Evolutionary conservation across 2,329 filamentous ascomycete genomes (phyloP).

Genomic region (Penicillium corylophilum): DNA sequence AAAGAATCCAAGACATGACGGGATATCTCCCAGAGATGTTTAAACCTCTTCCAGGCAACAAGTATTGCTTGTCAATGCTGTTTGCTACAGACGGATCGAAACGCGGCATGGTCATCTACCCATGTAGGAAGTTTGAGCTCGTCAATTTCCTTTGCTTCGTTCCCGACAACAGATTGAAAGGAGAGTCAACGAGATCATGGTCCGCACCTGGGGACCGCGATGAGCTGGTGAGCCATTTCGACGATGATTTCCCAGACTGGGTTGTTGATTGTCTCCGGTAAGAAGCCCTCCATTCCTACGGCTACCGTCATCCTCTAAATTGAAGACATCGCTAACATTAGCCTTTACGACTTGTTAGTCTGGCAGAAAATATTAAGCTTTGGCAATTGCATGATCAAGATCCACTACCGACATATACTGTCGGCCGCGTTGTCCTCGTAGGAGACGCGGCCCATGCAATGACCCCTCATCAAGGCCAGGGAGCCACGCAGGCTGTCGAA

Average conservation of each 20-base stretch:
- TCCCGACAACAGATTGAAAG: not conserved
- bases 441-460: slow-evolving; percentile 27
- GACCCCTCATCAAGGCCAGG: slow-evolving; percentile 23
- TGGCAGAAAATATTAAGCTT: slow-evolving; percentile 8
- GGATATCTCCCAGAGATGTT: not conserved
- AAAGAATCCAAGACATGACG: not conserved
- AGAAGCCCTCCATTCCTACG: not conserved
- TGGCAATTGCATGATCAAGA: slow-evolving; percentile 10
- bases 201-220: not conserved
- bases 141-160: not conserved
- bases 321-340: not conserved
- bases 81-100: not conserved
- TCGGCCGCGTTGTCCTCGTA: slow-evolving; percentile 18
- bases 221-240: not conserved
- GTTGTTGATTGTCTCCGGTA: not conserved
- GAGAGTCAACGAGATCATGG: not conserved
- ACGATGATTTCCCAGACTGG: not conserved
- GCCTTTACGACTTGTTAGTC: not conserved
- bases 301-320: too few species aligned
- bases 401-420: slow-evolving; percentile 16
- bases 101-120: not conserved
- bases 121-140: not conserved
- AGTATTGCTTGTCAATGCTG: not conserved
- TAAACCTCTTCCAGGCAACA: not conserved
- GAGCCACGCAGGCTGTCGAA: slow-evolving; percentile 12